phyloP scores from a whole-genome alignment of 169 alveolate species.

The Sarcocystis neurona region DNA sequence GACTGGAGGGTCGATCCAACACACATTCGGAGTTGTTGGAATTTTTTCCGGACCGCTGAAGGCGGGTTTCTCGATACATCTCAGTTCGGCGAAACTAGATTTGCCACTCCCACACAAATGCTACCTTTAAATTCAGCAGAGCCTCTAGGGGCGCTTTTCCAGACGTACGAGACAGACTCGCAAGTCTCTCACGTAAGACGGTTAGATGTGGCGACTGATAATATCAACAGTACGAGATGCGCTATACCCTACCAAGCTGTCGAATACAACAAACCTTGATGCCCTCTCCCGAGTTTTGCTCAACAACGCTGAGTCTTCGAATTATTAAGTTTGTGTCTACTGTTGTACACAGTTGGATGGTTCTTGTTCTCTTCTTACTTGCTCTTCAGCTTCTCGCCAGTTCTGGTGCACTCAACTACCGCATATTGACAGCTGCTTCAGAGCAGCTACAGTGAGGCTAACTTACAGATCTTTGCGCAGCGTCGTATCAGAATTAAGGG shows the following conservation, averaged over 20 bases:
- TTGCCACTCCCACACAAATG: background rate
- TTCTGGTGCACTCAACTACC: background rate
- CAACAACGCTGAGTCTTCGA: background rate
- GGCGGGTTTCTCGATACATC: background rate
- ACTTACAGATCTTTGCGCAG: background rate
- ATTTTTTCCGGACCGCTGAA: background rate
- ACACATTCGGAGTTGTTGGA: background rate
- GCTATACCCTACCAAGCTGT: background rate
- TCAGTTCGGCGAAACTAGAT: background rate
- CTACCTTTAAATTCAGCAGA: background rate
- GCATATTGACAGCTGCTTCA: background rate
- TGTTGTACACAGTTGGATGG: background rate
- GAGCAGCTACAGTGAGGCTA: background rate
- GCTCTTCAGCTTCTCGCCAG: background rate
- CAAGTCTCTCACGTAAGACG: constrained; percentile 14
- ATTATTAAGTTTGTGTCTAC: background rate
- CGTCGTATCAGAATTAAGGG: background rate
- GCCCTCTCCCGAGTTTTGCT: background rate
- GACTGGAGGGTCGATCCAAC: constrained; percentile 2
- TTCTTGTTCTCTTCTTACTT: background rate
- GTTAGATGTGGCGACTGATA: constrained; percentile 25
- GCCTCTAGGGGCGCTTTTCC: background rate
- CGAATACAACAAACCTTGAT: background rate
- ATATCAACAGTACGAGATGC: background rate
- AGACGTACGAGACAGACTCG: background rate